These are phyloP conservation scores for Coemansia aciculifera DNA, from an alignment of 192 early-diverging fungal genomes.

Conservation along the genomic window DNA sequence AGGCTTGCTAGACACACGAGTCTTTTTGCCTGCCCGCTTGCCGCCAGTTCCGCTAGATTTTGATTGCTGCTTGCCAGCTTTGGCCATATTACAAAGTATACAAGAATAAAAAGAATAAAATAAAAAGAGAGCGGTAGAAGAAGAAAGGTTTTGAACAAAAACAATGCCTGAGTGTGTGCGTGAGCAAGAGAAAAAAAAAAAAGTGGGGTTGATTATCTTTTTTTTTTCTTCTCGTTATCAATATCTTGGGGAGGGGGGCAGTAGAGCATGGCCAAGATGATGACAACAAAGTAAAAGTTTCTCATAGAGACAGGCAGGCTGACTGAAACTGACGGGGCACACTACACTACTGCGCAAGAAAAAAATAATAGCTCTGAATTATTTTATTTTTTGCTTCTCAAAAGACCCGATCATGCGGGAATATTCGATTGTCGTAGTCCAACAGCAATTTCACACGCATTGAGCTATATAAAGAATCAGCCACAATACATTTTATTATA, in stretches of 20 bases:
- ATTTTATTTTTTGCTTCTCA: neutral
- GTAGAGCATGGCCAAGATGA: neutral
- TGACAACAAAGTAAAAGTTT: neutral
- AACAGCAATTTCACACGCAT: neutral
- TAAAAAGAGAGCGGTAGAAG: neutral
- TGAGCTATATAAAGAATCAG: neutral
- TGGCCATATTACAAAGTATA: neutral
- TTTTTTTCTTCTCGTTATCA: neutral
- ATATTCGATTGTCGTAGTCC: neutral
- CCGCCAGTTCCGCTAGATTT: neutral
- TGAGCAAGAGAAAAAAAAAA: neutral
- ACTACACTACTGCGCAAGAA: conserved; percentile 3
- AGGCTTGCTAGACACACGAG: neutral
- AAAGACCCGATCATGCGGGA: neutral
- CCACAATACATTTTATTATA: neutral
- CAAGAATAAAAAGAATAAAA: conserved; percentile 1
- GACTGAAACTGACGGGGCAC: neutral
- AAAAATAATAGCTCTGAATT: neutral
- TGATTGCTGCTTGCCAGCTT: conserved; percentile 4
- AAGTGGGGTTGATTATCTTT: conserved; percentile 3
- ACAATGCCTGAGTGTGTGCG: neutral
- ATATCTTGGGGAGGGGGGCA: neutral
- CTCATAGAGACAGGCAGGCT: neutral
- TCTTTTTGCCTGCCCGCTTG: conserved; percentile 6
- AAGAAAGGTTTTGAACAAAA: neutral